Base-by-base conservation (phyloP, 176 grass and related monocot genomes). In the Stipa capillata region DNA sequence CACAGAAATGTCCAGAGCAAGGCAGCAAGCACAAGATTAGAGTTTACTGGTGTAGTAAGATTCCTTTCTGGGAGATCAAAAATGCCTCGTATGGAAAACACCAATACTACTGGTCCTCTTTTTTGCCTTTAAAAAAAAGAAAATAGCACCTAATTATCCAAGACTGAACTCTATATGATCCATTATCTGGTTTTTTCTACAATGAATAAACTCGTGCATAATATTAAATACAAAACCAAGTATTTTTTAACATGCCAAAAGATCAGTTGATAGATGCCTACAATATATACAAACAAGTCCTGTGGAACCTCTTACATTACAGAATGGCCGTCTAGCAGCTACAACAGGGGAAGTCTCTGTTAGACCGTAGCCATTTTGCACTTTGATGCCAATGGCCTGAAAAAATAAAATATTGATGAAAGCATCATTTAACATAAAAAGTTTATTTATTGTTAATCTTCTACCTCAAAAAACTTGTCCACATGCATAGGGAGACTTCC, bases 401-500 rank as follows among this genome's bases (percentile, higher is more conserved):
- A 94, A 85, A n/a, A 85, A 20, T 34, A 85, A 57, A 73, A 53
- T 24, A 51, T 41, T 72, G 24, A 75, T 66, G 47, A 86, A 82
- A 18, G 2, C 20, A 71, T 40, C 17, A 69, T 34, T 45, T 55
- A 51, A 85, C 37, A 73, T 25, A 55, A 85, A 55, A 65, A 50
- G 7, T 36, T 61, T 69, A 79, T 49, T 74, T 50, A 74, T 13
- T 79, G 20, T 8, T 44, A 83, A 59, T 8, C 35, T 33, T 82
- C 34, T 83, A 98, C 95, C 92, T 98, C 95, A 90, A 98, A 98
- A 90, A 98, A 94, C 34, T 69, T 92, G 77, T 98, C 95, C 36
- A 98, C 89, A 50, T 98, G 79, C 87, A 89, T 89, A 1, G 92
- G 87, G 70, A 98, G 86, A 76, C 90, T 94, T 77, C 91, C 95